Conservation (phyloP, 2,329 filamentous ascomycete genomes). For the Fusarium solani-melongenae region DNA sequence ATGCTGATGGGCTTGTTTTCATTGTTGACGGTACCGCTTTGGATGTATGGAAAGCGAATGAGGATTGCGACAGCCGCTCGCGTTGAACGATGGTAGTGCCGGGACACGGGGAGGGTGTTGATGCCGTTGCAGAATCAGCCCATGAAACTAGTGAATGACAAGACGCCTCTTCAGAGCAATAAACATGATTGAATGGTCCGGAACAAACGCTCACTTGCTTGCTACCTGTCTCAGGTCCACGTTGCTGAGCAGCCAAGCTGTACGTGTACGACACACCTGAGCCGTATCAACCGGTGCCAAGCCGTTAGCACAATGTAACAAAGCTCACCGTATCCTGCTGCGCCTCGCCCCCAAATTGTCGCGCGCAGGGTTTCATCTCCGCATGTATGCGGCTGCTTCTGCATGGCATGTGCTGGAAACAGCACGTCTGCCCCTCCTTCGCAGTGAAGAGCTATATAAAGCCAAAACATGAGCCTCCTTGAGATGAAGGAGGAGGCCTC, state of each 20-base stretch:
- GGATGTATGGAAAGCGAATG: conserved; percentile 50
- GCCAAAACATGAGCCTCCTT: not conserved
- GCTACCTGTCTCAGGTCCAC: not conserved
- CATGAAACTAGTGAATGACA: not conserved
- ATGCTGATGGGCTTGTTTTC: conserved; percentile 49
- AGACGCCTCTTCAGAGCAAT: not conserved
- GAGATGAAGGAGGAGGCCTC: not conserved
- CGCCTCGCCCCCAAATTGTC: not conserved
- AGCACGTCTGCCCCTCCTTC: not conserved
- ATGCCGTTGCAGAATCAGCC: not conserved
- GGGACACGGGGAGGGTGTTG: not conserved
- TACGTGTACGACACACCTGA: not conserved
- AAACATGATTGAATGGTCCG: not conserved
- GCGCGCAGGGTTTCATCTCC: not conserved
- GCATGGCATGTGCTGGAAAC: not conserved
- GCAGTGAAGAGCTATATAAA: not conserved
- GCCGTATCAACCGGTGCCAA: not conserved
- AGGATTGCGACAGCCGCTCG: conserved; percentile 47
- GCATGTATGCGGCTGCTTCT: not conserved
- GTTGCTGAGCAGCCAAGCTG: not conserved
- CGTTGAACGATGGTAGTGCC: not conserved
- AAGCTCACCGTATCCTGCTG: not conserved
- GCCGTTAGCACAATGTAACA: not conserved
- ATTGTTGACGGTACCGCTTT: conserved; percentile 49
- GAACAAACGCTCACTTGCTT: not conserved